Conservation (phyloP, 2,329 filamentous ascomycete genomes). For the Neonectria faginata region DNA sequence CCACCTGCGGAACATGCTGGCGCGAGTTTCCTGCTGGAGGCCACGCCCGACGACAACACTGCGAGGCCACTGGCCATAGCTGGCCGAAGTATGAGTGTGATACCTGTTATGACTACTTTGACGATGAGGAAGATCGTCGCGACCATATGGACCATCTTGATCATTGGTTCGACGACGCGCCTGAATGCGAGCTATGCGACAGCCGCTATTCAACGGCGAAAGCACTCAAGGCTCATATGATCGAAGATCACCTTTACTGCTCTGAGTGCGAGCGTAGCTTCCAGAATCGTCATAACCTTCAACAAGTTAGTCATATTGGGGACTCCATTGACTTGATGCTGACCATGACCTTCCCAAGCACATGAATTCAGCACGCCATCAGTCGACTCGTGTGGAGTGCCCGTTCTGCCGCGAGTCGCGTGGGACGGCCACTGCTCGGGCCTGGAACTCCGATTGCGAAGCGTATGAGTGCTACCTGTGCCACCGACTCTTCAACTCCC, state of each 20-base stretch:
- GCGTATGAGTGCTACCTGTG: slow-evolving; percentile 57
- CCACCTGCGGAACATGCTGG: slow-evolving; percentile 45
- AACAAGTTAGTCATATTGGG: slow-evolving; percentile 14
- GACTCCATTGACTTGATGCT: not conserved
- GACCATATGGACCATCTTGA: slow-evolving; percentile 48
- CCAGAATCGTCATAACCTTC: slow-evolving; percentile 37
- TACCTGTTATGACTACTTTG: slow-evolving; percentile 43
- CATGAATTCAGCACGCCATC: slow-evolving; percentile 63
- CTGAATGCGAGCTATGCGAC: slow-evolving; percentile 46
- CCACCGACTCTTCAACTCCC: slow-evolving; percentile 53
- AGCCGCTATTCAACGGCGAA: slow-evolving; percentile 4
- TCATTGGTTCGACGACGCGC: slow-evolving; percentile 42
- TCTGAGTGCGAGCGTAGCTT: slow-evolving; percentile 50
- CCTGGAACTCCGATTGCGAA: slow-evolving; percentile 56
- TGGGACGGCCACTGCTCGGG: slow-evolving; percentile 47
- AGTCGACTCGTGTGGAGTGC: slow-evolving; percentile 52
- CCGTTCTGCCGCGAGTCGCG: slow-evolving; percentile 64
- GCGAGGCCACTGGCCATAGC: slow-evolving; percentile 38
- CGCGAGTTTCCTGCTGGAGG: slow-evolving; percentile 41
- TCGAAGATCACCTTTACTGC: slow-evolving; percentile 50
- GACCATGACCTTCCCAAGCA: slow-evolving; percentile 57
- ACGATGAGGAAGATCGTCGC: slow-evolving; percentile 30
- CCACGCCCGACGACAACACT: slow-evolving; percentile 47
- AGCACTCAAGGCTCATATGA: slow-evolving; percentile 44
- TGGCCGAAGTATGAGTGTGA: slow-evolving; percentile 46